Percentiles rank a stretch among this genome's conserved stretches.
phyloP scores from a whole-genome alignment of 2,329 filamentous ascomycete species.

The Lasiodiplodia citricola region DNA sequence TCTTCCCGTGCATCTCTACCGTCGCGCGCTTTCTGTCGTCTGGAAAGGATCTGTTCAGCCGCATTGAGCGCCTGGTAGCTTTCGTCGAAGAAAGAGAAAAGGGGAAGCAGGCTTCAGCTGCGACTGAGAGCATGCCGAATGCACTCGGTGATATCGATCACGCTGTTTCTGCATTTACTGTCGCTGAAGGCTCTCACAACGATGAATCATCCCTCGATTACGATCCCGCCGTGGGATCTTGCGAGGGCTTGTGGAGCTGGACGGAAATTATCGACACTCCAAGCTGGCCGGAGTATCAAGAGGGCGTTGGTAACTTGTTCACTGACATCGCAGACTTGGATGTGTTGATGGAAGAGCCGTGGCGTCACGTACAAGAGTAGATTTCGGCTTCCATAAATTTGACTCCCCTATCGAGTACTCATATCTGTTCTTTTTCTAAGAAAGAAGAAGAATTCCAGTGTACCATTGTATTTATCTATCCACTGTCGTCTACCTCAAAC shows the following conservation, averaged over 20 bases:
- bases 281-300: not conserved
- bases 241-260: constrained; percentile 1
- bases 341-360: not conserved
- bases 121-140: not conserved
- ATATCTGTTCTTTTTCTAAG: too few species aligned
- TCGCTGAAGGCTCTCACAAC: not conserved
- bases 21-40: not conserved
- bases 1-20: not conserved
- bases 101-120: not conserved
- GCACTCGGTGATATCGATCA: not conserved
- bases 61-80: not conserved
- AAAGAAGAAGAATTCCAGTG: too few species aligned
- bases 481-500: not conserved
- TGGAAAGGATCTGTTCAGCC: not conserved
- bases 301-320: not conserved
- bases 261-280: not conserved
- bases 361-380: not conserved
- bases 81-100: not conserved
- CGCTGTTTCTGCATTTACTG: not conserved
- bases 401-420: too few species aligned
- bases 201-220: not conserved
- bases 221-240: not conserved
- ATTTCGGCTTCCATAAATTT: too few species aligned
- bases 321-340: not conserved
- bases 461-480: too few species aligned